phyloP scores from a whole-genome alignment of 208 protist genomes.

The Polymyxa betae region DNA sequence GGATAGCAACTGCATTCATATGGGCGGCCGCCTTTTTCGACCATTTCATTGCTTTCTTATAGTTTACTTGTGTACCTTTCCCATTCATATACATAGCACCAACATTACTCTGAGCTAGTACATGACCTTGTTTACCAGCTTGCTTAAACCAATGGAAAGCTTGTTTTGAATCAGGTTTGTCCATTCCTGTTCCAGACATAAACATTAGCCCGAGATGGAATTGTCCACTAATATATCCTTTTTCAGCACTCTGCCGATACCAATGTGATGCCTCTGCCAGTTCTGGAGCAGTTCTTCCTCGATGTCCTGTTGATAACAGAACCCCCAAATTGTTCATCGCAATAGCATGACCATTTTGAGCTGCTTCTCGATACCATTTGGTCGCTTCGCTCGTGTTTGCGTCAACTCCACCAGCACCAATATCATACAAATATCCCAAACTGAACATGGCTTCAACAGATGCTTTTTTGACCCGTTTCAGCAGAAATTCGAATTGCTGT shows the following conservation, averaged over 20 bases:
- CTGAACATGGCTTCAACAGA: background rate
- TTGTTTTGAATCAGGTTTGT: background rate
- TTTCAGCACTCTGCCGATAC: background rate
- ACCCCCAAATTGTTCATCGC: constrained; percentile 8
- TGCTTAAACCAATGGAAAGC: background rate
- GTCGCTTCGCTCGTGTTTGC: background rate
- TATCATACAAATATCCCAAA: background rate
- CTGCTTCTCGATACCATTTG: background rate
- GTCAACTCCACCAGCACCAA: background rate
- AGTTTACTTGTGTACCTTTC: background rate
- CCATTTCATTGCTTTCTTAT: constrained; percentile 17
- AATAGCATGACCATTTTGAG: background rate
- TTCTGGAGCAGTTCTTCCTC: background rate
- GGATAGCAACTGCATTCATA: background rate
- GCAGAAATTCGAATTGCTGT: background rate
- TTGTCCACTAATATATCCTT: background rate
- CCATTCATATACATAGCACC: background rate
- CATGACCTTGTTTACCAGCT: background rate
- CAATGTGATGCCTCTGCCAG: background rate
- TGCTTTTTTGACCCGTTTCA: background rate
- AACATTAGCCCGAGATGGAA: background rate
- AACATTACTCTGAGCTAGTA: background rate
- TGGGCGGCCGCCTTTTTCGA: constrained; percentile 28
- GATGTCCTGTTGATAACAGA: background rate
- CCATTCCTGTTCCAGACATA: background rate